A percentile compares a stretch with the other conserved stretches of the same genome.
These are phyloP conservation scores for Vigna reflexopilosa DNA, from an alignment of 306 rosid species.

Conservation along the genomic window DNA sequence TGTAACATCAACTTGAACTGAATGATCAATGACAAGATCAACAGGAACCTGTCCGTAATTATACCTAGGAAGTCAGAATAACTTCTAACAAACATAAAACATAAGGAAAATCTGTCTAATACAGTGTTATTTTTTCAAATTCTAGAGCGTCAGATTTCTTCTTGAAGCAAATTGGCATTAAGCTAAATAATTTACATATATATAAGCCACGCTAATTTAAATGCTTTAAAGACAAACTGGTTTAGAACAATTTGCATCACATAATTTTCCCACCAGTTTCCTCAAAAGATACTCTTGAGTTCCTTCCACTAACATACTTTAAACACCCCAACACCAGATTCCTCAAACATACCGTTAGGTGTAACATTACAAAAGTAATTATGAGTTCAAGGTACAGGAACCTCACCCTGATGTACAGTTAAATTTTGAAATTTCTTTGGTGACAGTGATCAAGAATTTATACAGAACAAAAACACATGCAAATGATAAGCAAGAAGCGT, in stretches of 20 bases:
- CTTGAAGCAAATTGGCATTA: no score
- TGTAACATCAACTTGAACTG: slow-evolving; percentile 97
- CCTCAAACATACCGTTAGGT: no score
- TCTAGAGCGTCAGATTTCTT: not conserved
- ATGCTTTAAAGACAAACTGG: slow-evolving; percentile 1
- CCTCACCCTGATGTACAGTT: not conserved
- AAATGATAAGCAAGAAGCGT: slow-evolving; percentile 41
- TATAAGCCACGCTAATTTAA: no score
- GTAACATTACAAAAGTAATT: not conserved
- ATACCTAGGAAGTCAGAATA: slow-evolving; percentile 24
- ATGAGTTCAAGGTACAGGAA: not conserved
- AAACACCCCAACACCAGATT: no score
- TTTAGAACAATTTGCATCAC: slow-evolving; percentile 14
- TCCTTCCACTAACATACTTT: not conserved
- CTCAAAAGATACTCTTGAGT: no score
- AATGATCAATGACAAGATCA: slow-evolving; percentile 97
- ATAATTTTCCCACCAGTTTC: not conserved
- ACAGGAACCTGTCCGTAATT: slow-evolving; percentile 81
- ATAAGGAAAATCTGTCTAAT: not conserved
- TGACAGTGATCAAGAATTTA: not conserved
- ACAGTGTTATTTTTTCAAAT: not conserved
- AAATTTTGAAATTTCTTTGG: slow-evolving; percentile 7
- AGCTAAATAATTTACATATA: no score
- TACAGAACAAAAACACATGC: slow-evolving; percentile 13
- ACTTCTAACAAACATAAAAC: slow-evolving; percentile 38